Base-by-base conservation (phyloP, 73 alveolate species). In the Halteria grandinella region DNA sequence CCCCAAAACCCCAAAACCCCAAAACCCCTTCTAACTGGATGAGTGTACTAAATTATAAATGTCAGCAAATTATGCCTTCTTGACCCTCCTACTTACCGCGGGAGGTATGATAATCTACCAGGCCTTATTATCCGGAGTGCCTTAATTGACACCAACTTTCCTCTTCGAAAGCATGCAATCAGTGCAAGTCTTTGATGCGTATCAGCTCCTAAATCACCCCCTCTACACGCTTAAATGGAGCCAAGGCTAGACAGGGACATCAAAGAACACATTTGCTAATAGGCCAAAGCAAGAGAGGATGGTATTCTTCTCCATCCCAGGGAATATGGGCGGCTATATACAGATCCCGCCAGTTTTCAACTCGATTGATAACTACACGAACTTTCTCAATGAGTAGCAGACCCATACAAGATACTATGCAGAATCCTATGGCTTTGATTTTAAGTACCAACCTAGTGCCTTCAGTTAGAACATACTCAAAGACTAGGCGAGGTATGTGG, bases 401-500 rank as follows among this genome's bases (percentile, higher is more conserved):
- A 1, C 6, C 31, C 28, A 1, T 28, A 23, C 6, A 39, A 66
- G 1, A 29, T 28, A 8, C 45, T 25, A 20, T 66, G 47, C 21
- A 41, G 43, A 23, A 44, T 51, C 11, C 39, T 66, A 44, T 66
- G 63, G 69, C n/a, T 66, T 66, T 31, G 80, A 66, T 3, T 66
- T 66, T 45, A 18, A 66, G 17, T 21, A 45, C 14, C 28, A 66
- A 47, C 80, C 80, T 8, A 66, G 80, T 44, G 80, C 80, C 23
- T 41, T 47, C 23, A 45, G 69, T 11, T 41, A 41, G 32, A 7
- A 18, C 7, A 32, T 66, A 1, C 3, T 66, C 18, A 18, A 24
- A 66, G 80, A 66, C 15, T 45, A 66, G 28, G 63, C 80, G 23
- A 6, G 5, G 7, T 66, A 44, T 44, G 80, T 66, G 6, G 66